Percentiles rank a stretch among this genome's conserved stretches.
Conservation (phyloP, 2,329 filamentous ascomycete genomes). For the Myriosclerotinia duriaeana region DNA sequence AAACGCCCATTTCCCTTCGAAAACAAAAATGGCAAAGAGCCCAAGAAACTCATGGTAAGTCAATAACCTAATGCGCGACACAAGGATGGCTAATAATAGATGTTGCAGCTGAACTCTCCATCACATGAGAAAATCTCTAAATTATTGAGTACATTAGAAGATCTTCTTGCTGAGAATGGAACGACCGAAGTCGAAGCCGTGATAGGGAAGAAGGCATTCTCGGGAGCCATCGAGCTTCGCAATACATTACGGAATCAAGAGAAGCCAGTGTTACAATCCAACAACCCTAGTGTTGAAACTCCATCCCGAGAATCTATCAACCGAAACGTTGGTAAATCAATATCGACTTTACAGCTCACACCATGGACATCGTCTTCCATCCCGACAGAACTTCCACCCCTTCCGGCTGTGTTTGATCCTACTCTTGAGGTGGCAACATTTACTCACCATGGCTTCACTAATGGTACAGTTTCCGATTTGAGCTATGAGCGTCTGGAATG, state of each 20-base stretch:
- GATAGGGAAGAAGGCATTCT: constrained; percentile 31
- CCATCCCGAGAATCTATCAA: background rate
- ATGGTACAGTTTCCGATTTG: constrained; percentile 32
- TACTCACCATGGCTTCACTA: constrained; percentile 53
- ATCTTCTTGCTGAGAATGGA: constrained; percentile 31
- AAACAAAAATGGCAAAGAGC: background rate
- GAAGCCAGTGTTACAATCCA: background rate
- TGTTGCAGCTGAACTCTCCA: constrained; percentile 8
- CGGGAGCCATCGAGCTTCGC: constrained; percentile 31
- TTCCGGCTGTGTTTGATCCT: constrained; percentile 61
- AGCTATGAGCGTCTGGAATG: constrained; percentile 84
- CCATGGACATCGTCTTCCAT: constrained; percentile 55
- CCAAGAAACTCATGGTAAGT: constrained; percentile 14
- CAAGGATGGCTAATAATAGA: background rate
- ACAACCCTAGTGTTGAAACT: background rate
- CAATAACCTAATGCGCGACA: background rate
- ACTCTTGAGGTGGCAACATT: constrained; percentile 63
- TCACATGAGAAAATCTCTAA: constrained; percentile 30
- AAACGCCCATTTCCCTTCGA: constrained; percentile 17
- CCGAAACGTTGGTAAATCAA: constrained; percentile 7
- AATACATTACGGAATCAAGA: constrained; percentile 25
- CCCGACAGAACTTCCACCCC: constrained; percentile 50
- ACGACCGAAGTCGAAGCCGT: constrained; percentile 26
- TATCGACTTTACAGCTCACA: constrained; percentile 38
- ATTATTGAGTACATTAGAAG: constrained; percentile 35